phyloP scores from a whole-genome alignment of 805 yeast genomes.

The Brettanomyces naardenensis region DNA sequence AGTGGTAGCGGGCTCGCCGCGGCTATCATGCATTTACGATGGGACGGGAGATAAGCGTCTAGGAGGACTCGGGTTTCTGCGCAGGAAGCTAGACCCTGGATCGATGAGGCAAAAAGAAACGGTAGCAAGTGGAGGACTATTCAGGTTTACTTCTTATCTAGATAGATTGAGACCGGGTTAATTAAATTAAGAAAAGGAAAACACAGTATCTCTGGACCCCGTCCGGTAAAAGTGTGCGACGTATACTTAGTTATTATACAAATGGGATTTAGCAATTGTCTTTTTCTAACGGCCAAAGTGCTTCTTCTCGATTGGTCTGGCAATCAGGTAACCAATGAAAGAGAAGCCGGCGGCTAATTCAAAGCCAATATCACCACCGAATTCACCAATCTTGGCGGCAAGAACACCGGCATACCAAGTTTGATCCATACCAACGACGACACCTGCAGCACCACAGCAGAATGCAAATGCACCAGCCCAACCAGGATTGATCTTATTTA shows the following conservation, averaged over 20 bases:
- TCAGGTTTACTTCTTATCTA: neutral
- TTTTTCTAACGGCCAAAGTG: slow-evolving; percentile 47
- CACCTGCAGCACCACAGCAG: slow-evolving; percentile 80
- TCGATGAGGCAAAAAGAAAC: neutral
- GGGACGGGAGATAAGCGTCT: no score
- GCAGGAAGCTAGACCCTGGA: no score
- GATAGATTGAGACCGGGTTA: neutral
- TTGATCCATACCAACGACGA: slow-evolving; percentile 81
- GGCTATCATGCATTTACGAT: no score
- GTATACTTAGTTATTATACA: neutral
- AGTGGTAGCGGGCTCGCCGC: no score
- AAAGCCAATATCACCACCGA: slow-evolving; percentile 84
- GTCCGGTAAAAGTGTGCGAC: no score
- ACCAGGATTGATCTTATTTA: slow-evolving; percentile 61
- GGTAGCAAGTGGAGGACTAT: neutral
- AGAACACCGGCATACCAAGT: slow-evolving; percentile 75
- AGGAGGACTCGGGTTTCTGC: no score
- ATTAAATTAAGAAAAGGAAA: neutral
- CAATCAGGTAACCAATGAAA: slow-evolving; percentile 47
- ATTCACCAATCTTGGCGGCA: slow-evolving; percentile 49
- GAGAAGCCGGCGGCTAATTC: slow-evolving; percentile 67
- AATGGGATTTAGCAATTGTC: neutral
- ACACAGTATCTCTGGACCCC: no score
- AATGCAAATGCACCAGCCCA: slow-evolving; percentile 71
- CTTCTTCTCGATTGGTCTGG: slow-evolving; percentile 61